Conservation (phyloP, 495 filamentous ascomycete genomes). For the Penicillium parvum region DNA sequence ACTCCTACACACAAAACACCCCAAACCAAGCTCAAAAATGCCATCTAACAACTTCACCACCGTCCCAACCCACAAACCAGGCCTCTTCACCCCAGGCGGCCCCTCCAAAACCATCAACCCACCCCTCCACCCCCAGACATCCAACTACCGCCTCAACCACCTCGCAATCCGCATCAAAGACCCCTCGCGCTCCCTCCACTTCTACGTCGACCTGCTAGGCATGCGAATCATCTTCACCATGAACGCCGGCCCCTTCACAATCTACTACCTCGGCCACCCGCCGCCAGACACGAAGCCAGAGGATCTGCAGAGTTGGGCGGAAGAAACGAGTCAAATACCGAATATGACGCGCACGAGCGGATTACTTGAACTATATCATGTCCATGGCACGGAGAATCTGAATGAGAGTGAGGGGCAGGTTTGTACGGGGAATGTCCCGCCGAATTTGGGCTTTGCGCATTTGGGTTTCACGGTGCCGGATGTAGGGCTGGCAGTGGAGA, state of each 20-base stretch:
- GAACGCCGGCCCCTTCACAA: constrained; percentile 41
- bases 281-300: constrained; percentile 19
- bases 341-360: constrained; percentile 28
- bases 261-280: constrained; percentile 43
- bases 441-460: constrained; percentile 37
- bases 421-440: constrained; percentile 29
- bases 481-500: constrained; percentile 25
- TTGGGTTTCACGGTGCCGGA: constrained; percentile 40
- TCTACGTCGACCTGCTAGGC: constrained; percentile 45
- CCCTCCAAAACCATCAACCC: constrained; percentile 26
- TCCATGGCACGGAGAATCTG: constrained; percentile 29
- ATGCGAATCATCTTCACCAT: constrained; percentile 47
- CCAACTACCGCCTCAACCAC: constrained; percentile 44
- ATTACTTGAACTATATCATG: constrained; percentile 34
- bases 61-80: constrained; percentile 14
- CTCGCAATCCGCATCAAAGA: constrained; percentile 39
- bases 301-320: constrained; percentile 24
- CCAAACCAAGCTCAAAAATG: constrained; percentile 1
- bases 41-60: constrained; percentile 8
- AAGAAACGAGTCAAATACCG: constrained; percentile 20
- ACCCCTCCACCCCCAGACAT: constrained; percentile 28
- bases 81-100: constrained; percentile 29
- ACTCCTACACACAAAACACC: too few relatives aligned
- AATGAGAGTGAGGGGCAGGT: constrained; percentile 1
- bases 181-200: constrained; percentile 35